phyloP scores from a whole-genome alignment of 2,329 filamentous ascomycete genomes.

The Emmonsiellopsis sp. region DNA sequence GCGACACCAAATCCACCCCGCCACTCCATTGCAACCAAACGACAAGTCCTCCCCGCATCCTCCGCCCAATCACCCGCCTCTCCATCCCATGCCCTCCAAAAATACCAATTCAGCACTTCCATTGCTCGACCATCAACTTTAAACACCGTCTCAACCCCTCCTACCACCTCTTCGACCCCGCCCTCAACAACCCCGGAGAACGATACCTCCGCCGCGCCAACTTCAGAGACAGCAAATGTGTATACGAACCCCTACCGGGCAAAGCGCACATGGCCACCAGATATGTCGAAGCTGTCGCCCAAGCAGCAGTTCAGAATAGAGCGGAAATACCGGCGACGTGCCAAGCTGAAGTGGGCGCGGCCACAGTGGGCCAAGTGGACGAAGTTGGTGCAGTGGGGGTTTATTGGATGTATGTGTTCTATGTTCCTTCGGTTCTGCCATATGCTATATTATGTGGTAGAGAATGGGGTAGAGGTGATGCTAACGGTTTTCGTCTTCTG shows the following conservation, averaged over 20 bases:
- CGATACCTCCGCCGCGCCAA: neutral
- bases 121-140: too few species aligned
- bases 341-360: constrained; percentile 51
- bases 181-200: neutral
- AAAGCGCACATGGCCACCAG: constrained; percentile 56
- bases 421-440: neutral
- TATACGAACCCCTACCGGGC: constrained; percentile 49
- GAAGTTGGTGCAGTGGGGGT: constrained; percentile 48
- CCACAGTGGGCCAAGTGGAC: constrained; percentile 50
- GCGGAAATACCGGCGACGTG: constrained; percentile 53
- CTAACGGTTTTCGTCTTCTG: constrained; percentile 8
- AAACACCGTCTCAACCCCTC: too few species aligned
- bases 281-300: constrained; percentile 51
- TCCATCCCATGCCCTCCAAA: too few species aligned
- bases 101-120: too few species aligned
- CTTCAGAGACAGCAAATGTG: constrained; percentile 13
- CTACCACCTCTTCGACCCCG: constrained; percentile 6
- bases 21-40: constrained; percentile 2
- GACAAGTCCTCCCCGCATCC: neutral
- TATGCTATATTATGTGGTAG: neutral
- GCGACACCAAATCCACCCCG: constrained; percentile 2
- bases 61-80: constrained; percentile 11
- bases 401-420: constrained; percentile 39
- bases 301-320: constrained; percentile 61
- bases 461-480: neutral